Evolutionary conservation across 495 filamentous ascomycete genomes (phyloP).

Genomic region (Corynascus novoguineensis): DNA sequence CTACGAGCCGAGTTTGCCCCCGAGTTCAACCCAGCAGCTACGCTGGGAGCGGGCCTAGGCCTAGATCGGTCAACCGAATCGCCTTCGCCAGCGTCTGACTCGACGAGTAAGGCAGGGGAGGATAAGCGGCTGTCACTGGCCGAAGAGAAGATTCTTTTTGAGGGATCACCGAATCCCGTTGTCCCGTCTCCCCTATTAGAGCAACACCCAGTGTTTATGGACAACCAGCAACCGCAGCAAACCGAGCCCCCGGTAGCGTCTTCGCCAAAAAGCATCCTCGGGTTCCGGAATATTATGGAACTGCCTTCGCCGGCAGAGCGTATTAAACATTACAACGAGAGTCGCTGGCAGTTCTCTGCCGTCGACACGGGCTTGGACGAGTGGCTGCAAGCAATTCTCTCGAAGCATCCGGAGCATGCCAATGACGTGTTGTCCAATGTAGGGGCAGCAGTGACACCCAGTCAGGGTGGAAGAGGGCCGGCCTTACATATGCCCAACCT

Average conservation of each 20-base stretch:
- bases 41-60: constrained; percentile 24
- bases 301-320: constrained; percentile 57
- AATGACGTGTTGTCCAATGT: constrained; percentile 16
- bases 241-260: neutral
- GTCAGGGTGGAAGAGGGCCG: constrained; percentile 5
- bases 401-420: constrained; percentile 34
- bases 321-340: constrained; percentile 62
- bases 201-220: constrained; percentile 36
- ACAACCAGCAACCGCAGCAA: neutral
- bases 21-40: constrained; percentile 19
- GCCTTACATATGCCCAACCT: constrained; percentile 28
- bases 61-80: constrained; percentile 25
- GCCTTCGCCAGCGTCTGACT: constrained; percentile 33
- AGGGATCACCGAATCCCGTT: constrained; percentile 26
- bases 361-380: constrained; percentile 67
- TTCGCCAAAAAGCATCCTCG: constrained; percentile 32
- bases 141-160: constrained; percentile 39
- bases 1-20: constrained; percentile 1
- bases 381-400: constrained; percentile 56
- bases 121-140: constrained; percentile 29
- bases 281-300: constrained; percentile 69
- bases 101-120: constrained; percentile 15
- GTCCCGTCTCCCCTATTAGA: constrained; percentile 31
- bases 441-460: constrained; percentile 28
- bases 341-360: constrained; percentile 61